phyloP scores from a whole-genome alignment of 73 alveolate species.

The Symbiodinium pilosum region DNA sequence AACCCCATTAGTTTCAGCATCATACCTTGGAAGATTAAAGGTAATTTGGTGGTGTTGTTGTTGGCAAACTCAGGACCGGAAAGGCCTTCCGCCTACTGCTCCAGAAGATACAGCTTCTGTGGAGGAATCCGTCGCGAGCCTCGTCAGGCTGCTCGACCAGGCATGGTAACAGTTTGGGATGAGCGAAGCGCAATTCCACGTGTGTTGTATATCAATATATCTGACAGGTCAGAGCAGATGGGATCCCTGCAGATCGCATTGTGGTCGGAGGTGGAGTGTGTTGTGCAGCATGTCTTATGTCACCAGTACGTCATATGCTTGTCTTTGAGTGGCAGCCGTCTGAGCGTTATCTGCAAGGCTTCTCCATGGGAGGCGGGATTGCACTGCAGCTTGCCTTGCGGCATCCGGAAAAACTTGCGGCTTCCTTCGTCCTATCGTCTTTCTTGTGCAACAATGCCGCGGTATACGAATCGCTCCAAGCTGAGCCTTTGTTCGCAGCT shows the following conservation, averaged over 20 bases:
- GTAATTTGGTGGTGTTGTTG: background rate
- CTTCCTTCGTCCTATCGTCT: conserved; percentile 75
- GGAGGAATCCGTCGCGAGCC: conserved; percentile 25
- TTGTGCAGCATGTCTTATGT: background rate
- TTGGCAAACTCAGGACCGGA: conserved; percentile 37
- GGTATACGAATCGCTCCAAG: conserved; percentile 12
- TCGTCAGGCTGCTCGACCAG: conserved; percentile 47
- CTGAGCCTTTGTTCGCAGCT: background rate
- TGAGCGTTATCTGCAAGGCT: background rate
- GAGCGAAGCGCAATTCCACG: background rate
- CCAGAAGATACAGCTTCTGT: conserved; percentile 75
- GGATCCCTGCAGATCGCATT: conserved; percentile 47
- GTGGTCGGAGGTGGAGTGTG: conserved; percentile 28
- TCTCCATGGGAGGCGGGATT: conserved; percentile 93
- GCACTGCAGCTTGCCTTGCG: conserved; percentile 66
- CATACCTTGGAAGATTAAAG: background rate
- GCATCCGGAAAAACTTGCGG: conserved; percentile 26
- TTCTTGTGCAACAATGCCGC: conserved; percentile 79
- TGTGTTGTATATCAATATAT: background rate
- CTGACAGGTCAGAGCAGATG: conserved; percentile 28
- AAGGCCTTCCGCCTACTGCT: conserved; percentile 72
- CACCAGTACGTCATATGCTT: too few species aligned
- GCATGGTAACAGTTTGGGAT: background rate
- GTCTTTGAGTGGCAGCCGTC: too few species aligned
- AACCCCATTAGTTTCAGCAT: background rate